A percentile compares a stretch with the other conserved stretches of the same genome.
Evolutionary conservation across 1,139 yeast genomes (phyloP).

Genomic region (Scheffersomyces illinoinensis): DNA sequence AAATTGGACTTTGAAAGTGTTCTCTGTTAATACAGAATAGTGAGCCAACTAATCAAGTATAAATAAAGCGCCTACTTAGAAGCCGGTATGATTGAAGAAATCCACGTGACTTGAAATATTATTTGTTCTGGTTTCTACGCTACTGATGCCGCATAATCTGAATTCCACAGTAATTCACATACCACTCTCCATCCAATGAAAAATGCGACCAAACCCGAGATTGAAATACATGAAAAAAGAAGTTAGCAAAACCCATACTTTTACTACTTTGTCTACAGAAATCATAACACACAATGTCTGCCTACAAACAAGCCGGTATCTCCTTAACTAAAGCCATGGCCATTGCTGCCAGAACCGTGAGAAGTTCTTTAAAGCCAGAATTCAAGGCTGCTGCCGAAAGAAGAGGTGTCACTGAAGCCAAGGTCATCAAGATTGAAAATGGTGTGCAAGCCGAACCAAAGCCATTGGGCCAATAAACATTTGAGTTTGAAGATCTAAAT

Average conservation of each 20-base stretch:
- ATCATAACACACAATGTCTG: constrained; percentile 49
- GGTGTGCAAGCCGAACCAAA: constrained; percentile 54
- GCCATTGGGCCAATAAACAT: constrained; percentile 25
- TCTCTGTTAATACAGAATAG: too few species aligned
- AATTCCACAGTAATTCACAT: neutral
- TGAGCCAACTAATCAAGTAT: neutral
- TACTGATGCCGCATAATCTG: neutral
- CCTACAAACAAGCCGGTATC: constrained; percentile 86
- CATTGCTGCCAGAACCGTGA: constrained; percentile 86
- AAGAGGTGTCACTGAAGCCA: constrained; percentile 77
- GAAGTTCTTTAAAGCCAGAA: constrained; percentile 89
- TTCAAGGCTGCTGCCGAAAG: constrained; percentile 72
- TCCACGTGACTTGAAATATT: neutral
- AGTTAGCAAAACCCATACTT: constrained; percentile 2
- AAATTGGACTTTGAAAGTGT: neutral
- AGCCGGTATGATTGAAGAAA: neutral
- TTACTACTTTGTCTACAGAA: constrained; percentile 1
- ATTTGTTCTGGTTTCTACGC: neutral
- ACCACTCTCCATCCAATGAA: constrained; percentile 5
- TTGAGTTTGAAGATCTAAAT: neutral
- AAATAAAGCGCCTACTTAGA: neutral
- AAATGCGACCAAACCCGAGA: constrained; percentile 1
- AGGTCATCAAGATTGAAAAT: constrained; percentile 69
- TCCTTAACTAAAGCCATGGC: constrained; percentile 89
- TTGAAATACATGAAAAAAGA: constrained; percentile 4